Percentiles rank a stretch among this genome's conserved stretches.
Conservation (phyloP, 2,329 filamentous ascomycete species). For the Venturiaceae sp. region DNA sequence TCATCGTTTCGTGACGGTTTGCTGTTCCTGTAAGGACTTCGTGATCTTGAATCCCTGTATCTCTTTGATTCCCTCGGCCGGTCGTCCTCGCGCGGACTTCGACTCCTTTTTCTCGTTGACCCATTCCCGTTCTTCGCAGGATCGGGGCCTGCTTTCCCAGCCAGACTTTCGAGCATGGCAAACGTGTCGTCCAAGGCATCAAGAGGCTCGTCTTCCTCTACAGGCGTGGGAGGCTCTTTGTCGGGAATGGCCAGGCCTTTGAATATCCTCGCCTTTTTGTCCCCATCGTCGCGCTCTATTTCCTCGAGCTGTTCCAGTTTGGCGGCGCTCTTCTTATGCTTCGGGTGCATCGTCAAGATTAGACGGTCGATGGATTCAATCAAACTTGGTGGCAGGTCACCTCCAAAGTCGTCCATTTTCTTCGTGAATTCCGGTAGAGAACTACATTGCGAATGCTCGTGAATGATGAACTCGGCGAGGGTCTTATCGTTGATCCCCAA, state of each 20-base stretch:
- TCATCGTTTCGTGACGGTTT: slow-evolving; percentile 29
- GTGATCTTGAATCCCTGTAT: neutral
- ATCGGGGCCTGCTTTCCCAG: slow-evolving; percentile 55
- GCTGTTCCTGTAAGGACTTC: neutral
- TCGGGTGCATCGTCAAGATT: slow-evolving; percentile 82
- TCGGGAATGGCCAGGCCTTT: slow-evolving; percentile 83
- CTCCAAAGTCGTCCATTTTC: slow-evolving; percentile 65
- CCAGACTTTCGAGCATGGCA: slow-evolving; percentile 78
- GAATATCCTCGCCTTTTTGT: slow-evolving; percentile 80
- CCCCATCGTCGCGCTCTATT: slow-evolving; percentile 35
- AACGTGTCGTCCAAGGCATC: slow-evolving; percentile 88
- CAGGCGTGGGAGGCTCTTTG: slow-evolving; percentile 40
- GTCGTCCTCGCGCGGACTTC: slow-evolving; percentile 19
- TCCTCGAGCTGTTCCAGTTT: slow-evolving; percentile 20
- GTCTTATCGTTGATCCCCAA: slow-evolving; percentile 88
- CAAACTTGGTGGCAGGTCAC: slow-evolving; percentile 75
- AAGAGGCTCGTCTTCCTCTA: slow-evolving; percentile 33
- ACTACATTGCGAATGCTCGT: slow-evolving; percentile 69
- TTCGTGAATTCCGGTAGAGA: slow-evolving; percentile 64
- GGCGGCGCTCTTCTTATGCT: slow-evolving; percentile 56
- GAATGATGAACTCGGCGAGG: slow-evolving; percentile 91
- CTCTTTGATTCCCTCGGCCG: slow-evolving; percentile 23
- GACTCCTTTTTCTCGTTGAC: slow-evolving; percentile 39
- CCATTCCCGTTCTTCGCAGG: slow-evolving; percentile 37
- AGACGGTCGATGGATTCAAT: slow-evolving; percentile 87